A percentile compares a stretch with the other conserved stretches of the same genome.
phyloP scores from a whole-genome alignment of 1,284 basidiomycete genomes.

The Vanrija humicola region DNA sequence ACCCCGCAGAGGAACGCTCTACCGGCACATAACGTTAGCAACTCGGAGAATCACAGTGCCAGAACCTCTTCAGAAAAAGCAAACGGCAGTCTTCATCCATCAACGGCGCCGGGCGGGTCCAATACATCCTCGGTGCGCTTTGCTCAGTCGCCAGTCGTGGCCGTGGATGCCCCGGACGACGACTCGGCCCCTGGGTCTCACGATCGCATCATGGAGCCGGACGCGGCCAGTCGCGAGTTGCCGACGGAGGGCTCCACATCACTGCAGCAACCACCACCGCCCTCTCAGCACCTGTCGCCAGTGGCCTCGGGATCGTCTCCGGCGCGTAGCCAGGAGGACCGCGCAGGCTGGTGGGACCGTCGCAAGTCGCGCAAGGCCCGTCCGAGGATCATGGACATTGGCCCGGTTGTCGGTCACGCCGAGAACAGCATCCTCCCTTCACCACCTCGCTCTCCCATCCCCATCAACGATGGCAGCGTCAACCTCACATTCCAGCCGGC shows the following conservation, averaged over 20 bases:
- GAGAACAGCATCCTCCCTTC: conserved; percentile 1
- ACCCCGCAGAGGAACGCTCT: conserved; percentile 50
- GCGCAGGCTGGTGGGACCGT: conserved; percentile 13
- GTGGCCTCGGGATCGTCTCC: no score
- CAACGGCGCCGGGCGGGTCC: no score
- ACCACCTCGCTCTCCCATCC: conserved; percentile 3
- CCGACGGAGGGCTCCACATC: no score
- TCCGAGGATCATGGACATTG: neutral
- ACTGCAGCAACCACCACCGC: neutral
- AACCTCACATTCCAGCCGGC: conserved; percentile 18
- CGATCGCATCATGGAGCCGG: no score
- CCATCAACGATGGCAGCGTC: conserved; percentile 10
- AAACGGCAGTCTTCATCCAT: no score
- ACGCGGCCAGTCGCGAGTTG: no score
- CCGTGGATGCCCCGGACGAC: no score
- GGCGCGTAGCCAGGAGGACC: neutral
- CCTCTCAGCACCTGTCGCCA: neutral
- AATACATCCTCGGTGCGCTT: no score
- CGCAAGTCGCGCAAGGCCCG: conserved; percentile 2
- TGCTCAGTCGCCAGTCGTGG: no score
- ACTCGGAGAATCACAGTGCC: no score
- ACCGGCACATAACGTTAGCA: conserved; percentile 4
- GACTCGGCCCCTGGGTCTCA: no score
- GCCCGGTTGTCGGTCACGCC: neutral
- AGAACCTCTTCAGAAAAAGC: no score